Base-by-base conservation (phyloP, 2,329 filamentous ascomycete species). In the Tolypocladium capitatum region DNA sequence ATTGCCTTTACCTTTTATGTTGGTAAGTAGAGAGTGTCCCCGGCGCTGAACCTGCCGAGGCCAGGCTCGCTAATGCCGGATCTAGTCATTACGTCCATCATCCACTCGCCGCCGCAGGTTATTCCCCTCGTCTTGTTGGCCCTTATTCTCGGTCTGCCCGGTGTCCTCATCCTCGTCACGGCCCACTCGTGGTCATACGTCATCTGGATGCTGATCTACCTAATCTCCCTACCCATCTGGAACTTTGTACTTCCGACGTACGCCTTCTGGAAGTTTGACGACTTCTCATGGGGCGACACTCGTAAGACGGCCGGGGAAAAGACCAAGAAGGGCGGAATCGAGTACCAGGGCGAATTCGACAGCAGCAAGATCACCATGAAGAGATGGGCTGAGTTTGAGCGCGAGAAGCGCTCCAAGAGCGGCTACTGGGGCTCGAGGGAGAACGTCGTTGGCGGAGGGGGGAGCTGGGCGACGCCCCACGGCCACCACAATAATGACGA, bases 281-380 rank as follows among this genome's bases (percentile, higher is more conserved):
- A 98, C 71, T 98, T 98, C 74, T 94, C 86, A 49, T 98, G 92
- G 92, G 92, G 92, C 60, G 94, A 98, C 54, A 98, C 92, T 48
- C 81, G 92, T 52, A 94, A 97, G 78, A 95, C 91, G 36, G 86
- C 83, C 0, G 90, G 90, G 28, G 91, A 95, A 61, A 87, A 85
- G 70, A 83, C 80, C 14, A 90, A 91, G 73, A 92, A 91, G 69
- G 86, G 78, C 2, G 86, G 87, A 31, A 81, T 89, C 52, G 90
- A 91, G 60, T 84, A 84, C 53, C 88, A 96, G 67, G 92, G 92
- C 53, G 92, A 97, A 67, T 98, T 98, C 60, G 94, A 98, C 67
- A 94, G 86, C 66, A 94, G 84, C 67, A 94, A 96, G 78, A 98
- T 98, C 63, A 96, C 91, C 34, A 98, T 98, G 92, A 96, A 95